Percentiles rank a stretch among this genome's conserved stretches.
phyloP scores from a whole-genome alignment of 768 basidiomycete genomes.

The Tylopilus sp. region DNA sequence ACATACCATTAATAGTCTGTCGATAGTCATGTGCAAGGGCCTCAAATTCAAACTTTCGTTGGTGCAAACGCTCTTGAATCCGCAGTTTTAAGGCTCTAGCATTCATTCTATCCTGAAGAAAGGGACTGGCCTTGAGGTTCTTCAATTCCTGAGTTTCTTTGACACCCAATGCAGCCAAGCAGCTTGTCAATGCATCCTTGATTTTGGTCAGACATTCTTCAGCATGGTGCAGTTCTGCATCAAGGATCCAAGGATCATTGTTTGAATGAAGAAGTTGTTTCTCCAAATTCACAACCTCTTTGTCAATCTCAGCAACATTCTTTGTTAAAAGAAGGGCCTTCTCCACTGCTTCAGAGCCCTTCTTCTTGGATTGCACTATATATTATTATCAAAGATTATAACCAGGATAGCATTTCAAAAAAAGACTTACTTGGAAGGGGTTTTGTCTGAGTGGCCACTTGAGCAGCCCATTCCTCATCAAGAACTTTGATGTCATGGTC shows the following conservation, averaged over 20 bases:
- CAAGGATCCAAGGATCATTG: neutral
- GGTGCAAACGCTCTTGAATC: neutral
- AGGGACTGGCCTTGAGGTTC: too few relatives aligned
- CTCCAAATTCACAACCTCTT: neutral
- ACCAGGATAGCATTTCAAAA: too few relatives aligned
- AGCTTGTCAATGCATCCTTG: too few relatives aligned
- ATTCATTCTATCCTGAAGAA: neutral
- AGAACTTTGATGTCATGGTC: neutral
- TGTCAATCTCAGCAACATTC: neutral
- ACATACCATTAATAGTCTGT: neutral
- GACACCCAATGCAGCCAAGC: too few relatives aligned
- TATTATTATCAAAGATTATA: too few relatives aligned
- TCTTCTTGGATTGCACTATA: too few relatives aligned
- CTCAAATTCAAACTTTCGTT: neutral
- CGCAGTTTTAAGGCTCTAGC: neutral
- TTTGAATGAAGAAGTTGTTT: neutral
- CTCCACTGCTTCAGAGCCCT: neutral
- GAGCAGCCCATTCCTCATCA: too few relatives aligned
- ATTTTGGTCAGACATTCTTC: too few relatives aligned
- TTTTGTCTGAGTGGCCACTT: too few relatives aligned
- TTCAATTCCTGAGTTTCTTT: neutral
- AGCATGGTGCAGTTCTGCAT: neutral
- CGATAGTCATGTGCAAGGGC: neutral
- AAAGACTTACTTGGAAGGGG: too few relatives aligned
- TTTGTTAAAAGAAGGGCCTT: neutral